A percentile compares a stretch with the other conserved stretches of the same genome.
phyloP scores from a whole-genome alignment of 2,329 filamentous ascomycete species.

The Hymenoscyphus albidus region DNA sequence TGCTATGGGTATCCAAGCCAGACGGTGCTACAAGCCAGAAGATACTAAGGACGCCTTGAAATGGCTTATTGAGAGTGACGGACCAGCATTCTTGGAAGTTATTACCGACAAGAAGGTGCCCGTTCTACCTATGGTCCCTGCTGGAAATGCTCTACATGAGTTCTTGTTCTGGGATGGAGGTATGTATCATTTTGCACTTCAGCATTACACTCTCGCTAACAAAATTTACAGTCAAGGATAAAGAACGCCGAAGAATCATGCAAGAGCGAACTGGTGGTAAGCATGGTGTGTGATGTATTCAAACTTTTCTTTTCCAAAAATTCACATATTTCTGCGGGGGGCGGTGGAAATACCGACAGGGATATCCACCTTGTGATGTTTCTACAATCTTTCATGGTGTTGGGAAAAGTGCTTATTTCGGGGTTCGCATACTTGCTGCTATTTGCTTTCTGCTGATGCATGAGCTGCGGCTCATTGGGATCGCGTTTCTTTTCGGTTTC shows the following conservation, averaged over 20 bases:
- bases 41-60: constrained; percentile 74
- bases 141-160: constrained; percentile 82
- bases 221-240: constrained; percentile 56
- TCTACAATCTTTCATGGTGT: constrained; percentile 13
- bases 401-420: constrained; percentile 19
- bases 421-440: constrained; percentile 11
- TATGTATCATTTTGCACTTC: constrained; percentile 41
- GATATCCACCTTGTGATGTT: not conserved
- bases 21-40: constrained; percentile 67
- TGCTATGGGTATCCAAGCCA: constrained; percentile 80
- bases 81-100: constrained; percentile 90
- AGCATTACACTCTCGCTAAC: constrained; percentile 36
- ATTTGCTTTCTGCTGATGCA: constrained; percentile 1
- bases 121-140: constrained; percentile 96
- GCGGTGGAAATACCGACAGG: not conserved
- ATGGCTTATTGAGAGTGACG: constrained; percentile 86
- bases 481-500: not conserved
- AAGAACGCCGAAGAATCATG: constrained; percentile 63
- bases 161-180: constrained; percentile 84
- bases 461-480: constrained; percentile 7
- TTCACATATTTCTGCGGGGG: constrained; percentile 1
- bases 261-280: constrained; percentile 50
- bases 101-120: constrained; percentile 89
- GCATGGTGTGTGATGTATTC: constrained; percentile 20
- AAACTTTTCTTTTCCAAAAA: constrained; percentile 1